A percentile compares a stretch with the other conserved stretches of the same genome.
Conservation (phyloP, 2,329 filamentous ascomycete genomes). For the Aspergillus sergii region DNA sequence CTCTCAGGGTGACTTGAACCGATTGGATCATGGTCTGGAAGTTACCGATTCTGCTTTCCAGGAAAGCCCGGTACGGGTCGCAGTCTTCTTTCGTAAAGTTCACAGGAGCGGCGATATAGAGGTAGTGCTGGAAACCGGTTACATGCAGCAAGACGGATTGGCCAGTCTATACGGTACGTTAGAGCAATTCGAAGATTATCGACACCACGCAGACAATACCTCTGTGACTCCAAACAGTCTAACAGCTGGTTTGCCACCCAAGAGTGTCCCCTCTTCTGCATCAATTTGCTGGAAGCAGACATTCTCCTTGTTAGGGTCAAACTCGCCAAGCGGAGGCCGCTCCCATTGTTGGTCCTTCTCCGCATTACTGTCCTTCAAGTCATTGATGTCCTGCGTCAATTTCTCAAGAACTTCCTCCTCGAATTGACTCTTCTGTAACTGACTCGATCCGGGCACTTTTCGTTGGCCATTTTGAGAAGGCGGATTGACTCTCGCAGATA, state of each 20-base stretch:
- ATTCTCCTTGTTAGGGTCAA: constrained; percentile 65
- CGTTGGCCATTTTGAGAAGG: constrained; percentile 63
- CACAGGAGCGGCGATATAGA: constrained; percentile 87
- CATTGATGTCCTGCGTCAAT: constrained; percentile 88
- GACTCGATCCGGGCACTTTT: constrained; percentile 62
- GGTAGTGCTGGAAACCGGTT: constrained; percentile 92
- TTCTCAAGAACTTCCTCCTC: constrained; percentile 94
- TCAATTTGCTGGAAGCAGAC: constrained; percentile 97
- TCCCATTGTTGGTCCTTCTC: constrained; percentile 96
- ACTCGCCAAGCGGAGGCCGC: constrained; percentile 62
- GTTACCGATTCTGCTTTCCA: constrained; percentile 77
- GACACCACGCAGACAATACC: constrained; percentile 44
- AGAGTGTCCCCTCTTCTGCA: constrained; percentile 81
- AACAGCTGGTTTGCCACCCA: constrained; percentile 75
- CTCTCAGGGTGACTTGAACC: constrained; percentile 78
- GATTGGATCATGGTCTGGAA: constrained; percentile 75
- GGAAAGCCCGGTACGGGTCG: constrained; percentile 73
- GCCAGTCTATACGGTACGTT: constrained; percentile 54
- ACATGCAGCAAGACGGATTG: constrained; percentile 95
- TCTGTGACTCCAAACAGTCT: constrained; percentile 94
- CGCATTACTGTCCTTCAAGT: constrained; percentile 80
- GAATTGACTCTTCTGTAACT: constrained; percentile 81
- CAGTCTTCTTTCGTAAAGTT: constrained; percentile 80
- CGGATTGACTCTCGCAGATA: constrained; percentile 59
- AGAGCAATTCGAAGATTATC: constrained; percentile 25